Evolutionary conservation across 805 yeast genomes (phyloP), one percentile per base, ranked within the genome.

Genomic region (Pichia thaimueangensis): DNA sequence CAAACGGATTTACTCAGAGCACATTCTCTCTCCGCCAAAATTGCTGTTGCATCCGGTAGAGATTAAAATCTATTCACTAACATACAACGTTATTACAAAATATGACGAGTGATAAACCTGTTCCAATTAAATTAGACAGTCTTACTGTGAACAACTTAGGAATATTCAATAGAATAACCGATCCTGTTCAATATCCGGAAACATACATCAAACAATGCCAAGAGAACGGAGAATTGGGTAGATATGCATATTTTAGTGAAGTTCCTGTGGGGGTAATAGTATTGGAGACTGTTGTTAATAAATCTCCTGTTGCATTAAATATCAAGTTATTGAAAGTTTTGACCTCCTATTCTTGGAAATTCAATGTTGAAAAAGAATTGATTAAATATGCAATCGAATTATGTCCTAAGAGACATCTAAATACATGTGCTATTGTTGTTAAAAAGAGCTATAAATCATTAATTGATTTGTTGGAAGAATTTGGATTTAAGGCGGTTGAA

Each of bases 231-330:
- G 80, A 77, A 23, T 63, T 82, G 27, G 70, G 72, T 27, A 71
- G 80, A 54, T 63, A 79, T 28, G 74, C 67, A 0, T 84, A 69
- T 62, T 82, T 71, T 60, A 74, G 82, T 37, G 95, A 83, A 54
- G 74, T 84, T 6, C 87, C 95, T 7, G 91, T 87, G 4, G 96
- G 93, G 13, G 82, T 79, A 4, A 64, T 87, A 37, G 78, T 80
- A 47, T 81, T 83, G 42, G 70, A 67, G 50, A 61, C 69, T 8
- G 63, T 72, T 12, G 66, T 69, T 35, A 67, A 68, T 5, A 67
- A 57, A 24, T 43, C 60, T 1, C 64, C 64, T 1, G 42, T 53
- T 15, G 65, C 63, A 3, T 43, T 61, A 15, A 19, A 51, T 3
- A 47, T 62, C 17, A 48, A 53, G 9, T 36, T 48, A 19, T 35